Conservation (phyloP, 2,329 filamentous ascomycete species). For the Cadophora malorum region DNA sequence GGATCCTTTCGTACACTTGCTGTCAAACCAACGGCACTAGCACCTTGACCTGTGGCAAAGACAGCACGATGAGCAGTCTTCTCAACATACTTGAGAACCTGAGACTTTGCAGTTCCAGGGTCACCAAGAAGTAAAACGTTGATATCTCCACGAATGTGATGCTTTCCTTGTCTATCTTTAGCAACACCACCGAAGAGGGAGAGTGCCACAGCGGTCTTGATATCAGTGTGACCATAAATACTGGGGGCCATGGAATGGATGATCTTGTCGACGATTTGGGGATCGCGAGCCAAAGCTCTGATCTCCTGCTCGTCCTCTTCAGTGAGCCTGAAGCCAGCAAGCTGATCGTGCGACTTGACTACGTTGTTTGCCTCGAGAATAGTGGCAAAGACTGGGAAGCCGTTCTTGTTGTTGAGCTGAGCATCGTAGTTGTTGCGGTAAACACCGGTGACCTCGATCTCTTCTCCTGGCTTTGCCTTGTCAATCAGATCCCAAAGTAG, state of each 20-base stretch:
- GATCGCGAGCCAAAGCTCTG: constrained; percentile 84
- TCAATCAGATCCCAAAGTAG: constrained; percentile 97
- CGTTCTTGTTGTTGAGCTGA: constrained; percentile 97
- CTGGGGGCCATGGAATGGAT: constrained; percentile 93
- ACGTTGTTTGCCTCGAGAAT: constrained; percentile 98
- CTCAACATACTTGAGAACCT: constrained; percentile 96
- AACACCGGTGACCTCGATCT: constrained; percentile 95
- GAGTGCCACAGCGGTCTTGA: constrained; percentile 95
- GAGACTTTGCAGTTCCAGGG: constrained; percentile 96
- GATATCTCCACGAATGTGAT: constrained; percentile 94
- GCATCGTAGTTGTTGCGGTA: constrained; percentile 99
- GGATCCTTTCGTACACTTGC: constrained; percentile 95
- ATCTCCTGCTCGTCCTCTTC: constrained; percentile 95
- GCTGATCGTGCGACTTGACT: constrained; percentile 95
- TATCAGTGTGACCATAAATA: constrained; percentile 95
- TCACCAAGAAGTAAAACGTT: constrained; percentile 96
- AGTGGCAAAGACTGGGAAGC: constrained; percentile 97
- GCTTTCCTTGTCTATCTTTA: constrained; percentile 87
- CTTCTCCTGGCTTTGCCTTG: constrained; percentile 94
- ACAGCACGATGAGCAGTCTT: constrained; percentile 97
- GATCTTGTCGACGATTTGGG: constrained; percentile 90
- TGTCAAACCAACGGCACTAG: constrained; percentile 95
- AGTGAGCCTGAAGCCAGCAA: constrained; percentile 93
- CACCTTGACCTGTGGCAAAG: constrained; percentile 96
- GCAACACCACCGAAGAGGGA: constrained; percentile 95